Percentiles rank a stretch among this genome's conserved stretches.
Evolutionary conservation across 805 yeast species (phyloP).

Genomic region (Candida suzukii): DNA sequence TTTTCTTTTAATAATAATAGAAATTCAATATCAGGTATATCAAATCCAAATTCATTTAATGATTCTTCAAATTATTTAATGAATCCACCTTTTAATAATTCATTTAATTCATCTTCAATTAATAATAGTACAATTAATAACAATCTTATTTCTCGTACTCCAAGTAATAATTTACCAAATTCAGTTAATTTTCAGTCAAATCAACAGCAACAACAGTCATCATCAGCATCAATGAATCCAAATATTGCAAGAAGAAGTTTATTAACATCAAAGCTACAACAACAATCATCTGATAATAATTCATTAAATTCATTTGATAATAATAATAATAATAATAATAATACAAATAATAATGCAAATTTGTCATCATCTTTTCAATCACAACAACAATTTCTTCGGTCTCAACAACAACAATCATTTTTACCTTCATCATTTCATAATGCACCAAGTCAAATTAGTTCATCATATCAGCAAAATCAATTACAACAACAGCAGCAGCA

Average conservation of each 20-base stretch:
- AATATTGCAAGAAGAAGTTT: conserved; percentile 22
- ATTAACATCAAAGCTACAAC: conserved; percentile 22
- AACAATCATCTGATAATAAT: conserved; percentile 6
- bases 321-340: not conserved
- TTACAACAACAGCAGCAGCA: conserved; percentile 5
- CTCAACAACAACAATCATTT: conserved; percentile 1
- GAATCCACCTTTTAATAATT: conserved; percentile 14
- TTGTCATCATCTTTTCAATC: conserved; percentile 6
- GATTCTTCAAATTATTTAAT: conserved; percentile 12
- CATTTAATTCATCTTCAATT: too few species aligned
- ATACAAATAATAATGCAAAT: not conserved
- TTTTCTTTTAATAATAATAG: not conserved
- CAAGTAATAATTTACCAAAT: not conserved
- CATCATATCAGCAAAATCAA: conserved; percentile 19
- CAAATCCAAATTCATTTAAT: conserved; percentile 25
- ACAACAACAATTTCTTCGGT: conserved; percentile 3
- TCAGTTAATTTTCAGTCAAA: conserved; percentile 1
- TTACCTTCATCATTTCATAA: conserved; percentile 27
- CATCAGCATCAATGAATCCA: too few species aligned
- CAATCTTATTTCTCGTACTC: conserved; percentile 3
- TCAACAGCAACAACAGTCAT: not conserved
- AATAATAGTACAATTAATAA: too few species aligned
- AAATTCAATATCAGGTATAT: conserved; percentile 10
- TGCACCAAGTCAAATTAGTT: conserved; percentile 41
- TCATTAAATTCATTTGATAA: too few species aligned